Evolutionary conservation across 2,329 filamentous ascomycete species (phyloP).

Genomic region (Dryadomyces quercivorus): DNA sequence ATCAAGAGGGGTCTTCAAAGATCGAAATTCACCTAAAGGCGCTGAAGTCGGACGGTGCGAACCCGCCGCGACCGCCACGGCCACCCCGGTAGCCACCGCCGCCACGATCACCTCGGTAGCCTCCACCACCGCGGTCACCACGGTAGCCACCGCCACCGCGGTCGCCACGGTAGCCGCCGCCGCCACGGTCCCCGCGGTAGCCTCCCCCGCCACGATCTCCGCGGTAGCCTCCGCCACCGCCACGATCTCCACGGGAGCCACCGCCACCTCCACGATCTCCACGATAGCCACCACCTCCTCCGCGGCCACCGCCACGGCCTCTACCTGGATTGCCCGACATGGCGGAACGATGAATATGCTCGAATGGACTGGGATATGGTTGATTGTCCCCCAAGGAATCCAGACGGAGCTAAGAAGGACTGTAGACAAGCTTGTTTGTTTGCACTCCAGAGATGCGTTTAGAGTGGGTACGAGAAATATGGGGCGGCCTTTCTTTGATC

Average conservation of each 20-base stretch:
- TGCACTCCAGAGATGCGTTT: background rate
- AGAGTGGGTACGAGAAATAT: background rate
- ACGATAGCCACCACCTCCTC: constrained; percentile 3
- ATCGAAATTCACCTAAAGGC: constrained; percentile 20
- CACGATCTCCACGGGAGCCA: background rate
- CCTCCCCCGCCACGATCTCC: background rate
- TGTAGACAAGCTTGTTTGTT: background rate
- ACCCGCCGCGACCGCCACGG: constrained; percentile 14
- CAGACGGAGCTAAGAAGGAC: too few species aligned
- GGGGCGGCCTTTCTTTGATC: background rate
- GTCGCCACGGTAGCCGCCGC: background rate
- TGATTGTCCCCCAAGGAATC: too few species aligned
- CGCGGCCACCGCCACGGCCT: constrained; percentile 8
- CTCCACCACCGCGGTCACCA: background rate
- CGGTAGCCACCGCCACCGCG: background rate
- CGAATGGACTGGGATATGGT: background rate
- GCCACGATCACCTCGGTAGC: background rate
- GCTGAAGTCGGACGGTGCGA: constrained; percentile 10
- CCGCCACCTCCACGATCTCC: constrained; percentile 1
- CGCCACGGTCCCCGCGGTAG: background rate
- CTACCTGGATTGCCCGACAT: constrained; percentile 7
- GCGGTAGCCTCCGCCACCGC: background rate
- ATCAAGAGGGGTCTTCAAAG: background rate
- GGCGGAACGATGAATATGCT: background rate
- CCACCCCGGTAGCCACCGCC: background rate